Evolutionary conservation across 2,329 filamentous ascomycete genomes (phyloP).

Genomic region (Cordyceps javanica): DNA sequence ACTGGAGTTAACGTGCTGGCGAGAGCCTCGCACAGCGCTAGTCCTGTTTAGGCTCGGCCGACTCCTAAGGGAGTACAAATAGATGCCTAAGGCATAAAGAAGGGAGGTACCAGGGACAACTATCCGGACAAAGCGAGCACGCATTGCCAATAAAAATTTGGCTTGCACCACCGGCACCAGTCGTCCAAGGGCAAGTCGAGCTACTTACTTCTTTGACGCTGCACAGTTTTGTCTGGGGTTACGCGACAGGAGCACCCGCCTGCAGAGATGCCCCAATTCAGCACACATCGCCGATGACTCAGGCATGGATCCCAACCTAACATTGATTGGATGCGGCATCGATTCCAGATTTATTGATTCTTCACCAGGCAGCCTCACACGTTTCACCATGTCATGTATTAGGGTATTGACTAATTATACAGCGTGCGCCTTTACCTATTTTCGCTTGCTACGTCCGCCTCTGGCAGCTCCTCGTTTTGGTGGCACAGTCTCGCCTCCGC

Average conservation of each 20-base stretch:
- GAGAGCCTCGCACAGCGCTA: slow-evolving; percentile 27
- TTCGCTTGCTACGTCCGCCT: slow-evolving; percentile 38
- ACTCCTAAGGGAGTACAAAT: slow-evolving; percentile 15
- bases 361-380: not conserved
- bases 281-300: slow-evolving; percentile 18
- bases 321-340: not conserved
- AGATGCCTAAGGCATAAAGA: slow-evolving; percentile 23
- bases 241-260: slow-evolving; percentile 1
- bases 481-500: slow-evolving; percentile 39
- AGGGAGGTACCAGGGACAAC: slow-evolving; percentile 8
- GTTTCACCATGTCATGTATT: not conserved
- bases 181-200: not conserved
- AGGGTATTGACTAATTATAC: slow-evolving; percentile 4
- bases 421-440: slow-evolving; percentile 16
- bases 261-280: not conserved
- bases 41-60: slow-evolving; percentile 19
- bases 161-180: not conserved
- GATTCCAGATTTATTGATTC: not conserved
- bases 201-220: not conserved
- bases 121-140: not conserved
- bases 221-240: slow-evolving; percentile 5
- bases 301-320: not conserved
- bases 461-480: slow-evolving; percentile 35
- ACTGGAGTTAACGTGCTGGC: slow-evolving; percentile 37
- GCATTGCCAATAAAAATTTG: slow-evolving; percentile 1